Evolutionary conservation across 179 eudicot species (phyloP).

Genomic region (Actinidia polygama): DNA sequence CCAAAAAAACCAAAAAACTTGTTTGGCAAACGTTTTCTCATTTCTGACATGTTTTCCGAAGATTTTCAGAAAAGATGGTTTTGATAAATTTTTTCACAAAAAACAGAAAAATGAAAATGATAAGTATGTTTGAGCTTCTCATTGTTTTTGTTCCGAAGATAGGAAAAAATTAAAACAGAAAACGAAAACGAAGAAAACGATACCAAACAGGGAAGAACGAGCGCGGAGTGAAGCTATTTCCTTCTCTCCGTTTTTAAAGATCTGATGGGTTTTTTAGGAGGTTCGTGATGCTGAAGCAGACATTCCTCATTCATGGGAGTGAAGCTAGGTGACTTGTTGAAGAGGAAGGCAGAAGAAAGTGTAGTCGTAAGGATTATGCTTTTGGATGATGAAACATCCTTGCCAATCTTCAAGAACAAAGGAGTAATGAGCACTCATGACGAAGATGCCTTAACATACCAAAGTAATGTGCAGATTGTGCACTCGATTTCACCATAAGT

Average conservation of each 20-base stretch:
- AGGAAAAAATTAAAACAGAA: no score
- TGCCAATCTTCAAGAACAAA: conserved; percentile 85
- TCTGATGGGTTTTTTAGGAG: conserved; percentile 36
- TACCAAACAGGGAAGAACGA: no score
- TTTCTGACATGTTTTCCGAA: no score
- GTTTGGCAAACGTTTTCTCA: no score
- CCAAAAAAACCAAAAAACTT: no score
- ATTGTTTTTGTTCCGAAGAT: no score
- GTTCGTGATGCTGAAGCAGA: conserved; percentile 69
- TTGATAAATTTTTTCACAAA: no score
- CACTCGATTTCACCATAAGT: conserved; percentile 63
- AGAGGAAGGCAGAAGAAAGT: conserved; percentile 83
- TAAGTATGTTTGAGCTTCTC: no score
- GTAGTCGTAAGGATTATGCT: conserved; percentile 83
- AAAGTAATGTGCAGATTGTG: conserved; percentile 72
- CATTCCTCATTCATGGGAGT: conserved; percentile 73
- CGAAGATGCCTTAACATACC: conserved; percentile 62
- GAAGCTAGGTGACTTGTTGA: conserved; percentile 67
- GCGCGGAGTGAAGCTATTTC: no score
- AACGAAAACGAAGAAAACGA: no score
- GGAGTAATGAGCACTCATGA: conserved; percentile 83
- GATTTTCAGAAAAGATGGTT: no score
- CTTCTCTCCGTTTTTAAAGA: neutral
- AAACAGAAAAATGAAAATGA: no score
- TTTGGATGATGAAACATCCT: conserved; percentile 84